Conservation (phyloP, 1,139 yeast genomes). For the Martiniozyma asiatica region DNA sequence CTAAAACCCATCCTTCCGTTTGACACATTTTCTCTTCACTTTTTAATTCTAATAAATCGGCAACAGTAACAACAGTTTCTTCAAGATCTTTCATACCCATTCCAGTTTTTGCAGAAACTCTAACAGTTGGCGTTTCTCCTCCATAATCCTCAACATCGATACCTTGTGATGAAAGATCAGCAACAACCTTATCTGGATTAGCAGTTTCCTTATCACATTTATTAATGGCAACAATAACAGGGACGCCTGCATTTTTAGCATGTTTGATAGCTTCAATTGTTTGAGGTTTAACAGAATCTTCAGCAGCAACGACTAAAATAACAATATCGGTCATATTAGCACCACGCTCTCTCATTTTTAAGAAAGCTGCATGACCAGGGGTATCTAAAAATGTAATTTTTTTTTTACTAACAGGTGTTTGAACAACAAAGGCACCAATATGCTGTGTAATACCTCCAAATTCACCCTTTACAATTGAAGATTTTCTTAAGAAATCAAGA, state of each 20-base stretch:
- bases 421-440: slow-evolving; percentile 90
- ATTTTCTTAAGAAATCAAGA: slow-evolving; percentile 71
- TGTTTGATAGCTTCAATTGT: slow-evolving; percentile 93
- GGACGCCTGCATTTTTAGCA: slow-evolving; percentile 74
- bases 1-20: slow-evolving; percentile 85
- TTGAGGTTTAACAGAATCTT: slow-evolving; percentile 97
- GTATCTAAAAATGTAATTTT: slow-evolving; percentile 86
- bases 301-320: slow-evolving; percentile 92
- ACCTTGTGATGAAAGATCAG: slow-evolving; percentile 66
- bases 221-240: slow-evolving; percentile 82
- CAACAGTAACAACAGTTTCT: slow-evolving; percentile 74
- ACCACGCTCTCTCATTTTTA: slow-evolving; percentile 94
- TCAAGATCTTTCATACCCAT: slow-evolving; percentile 75
- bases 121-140: slow-evolving; percentile 86
- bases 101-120: slow-evolving; percentile 78
- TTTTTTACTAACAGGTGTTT: slow-evolving; percentile 61
- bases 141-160: slow-evolving; percentile 89
- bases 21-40: slow-evolving; percentile 41
- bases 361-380: slow-evolving; percentile 96
- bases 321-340: slow-evolving; percentile 91
- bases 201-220: slow-evolving; percentile 80
- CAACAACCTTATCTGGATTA: slow-evolving; percentile 58
- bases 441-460: slow-evolving; percentile 98
- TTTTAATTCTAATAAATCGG: slow-evolving; percentile 72
- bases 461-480: slow-evolving; percentile 72